Conservation (phyloP, 768 basidiomycete species). For the Pleurotus eryngii region DNA sequence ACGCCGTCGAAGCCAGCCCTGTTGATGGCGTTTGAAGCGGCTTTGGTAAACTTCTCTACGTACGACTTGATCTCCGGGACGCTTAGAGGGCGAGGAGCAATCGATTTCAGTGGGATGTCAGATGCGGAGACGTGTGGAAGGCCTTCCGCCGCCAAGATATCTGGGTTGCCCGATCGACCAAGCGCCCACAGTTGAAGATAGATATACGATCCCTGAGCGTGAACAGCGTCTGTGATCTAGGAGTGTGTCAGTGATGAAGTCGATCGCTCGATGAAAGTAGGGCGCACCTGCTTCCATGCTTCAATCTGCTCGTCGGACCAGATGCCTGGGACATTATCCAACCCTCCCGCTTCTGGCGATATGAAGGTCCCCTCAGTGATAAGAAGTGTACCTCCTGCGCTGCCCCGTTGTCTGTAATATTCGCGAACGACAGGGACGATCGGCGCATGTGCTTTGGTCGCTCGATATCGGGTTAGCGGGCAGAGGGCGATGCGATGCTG, state of each 20-base stretch:
- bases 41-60: conserved; percentile 33
- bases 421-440: conserved; percentile 28
- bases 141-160: conserved; percentile 33
- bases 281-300: conserved; percentile 50
- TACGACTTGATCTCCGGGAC: conserved; percentile 35
- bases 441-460: conserved; percentile 7
- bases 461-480: not conserved
- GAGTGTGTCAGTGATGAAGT: not conserved
- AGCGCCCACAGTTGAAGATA: conserved; percentile 58
- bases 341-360: conserved; percentile 45
- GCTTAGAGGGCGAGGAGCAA: conserved; percentile 27
- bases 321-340: conserved; percentile 52
- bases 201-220: conserved; percentile 44
- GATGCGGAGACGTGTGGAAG: conserved; percentile 32
- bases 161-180: conserved; percentile 37
- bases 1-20: conserved; percentile 55
- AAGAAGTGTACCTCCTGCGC: conserved; percentile 47
- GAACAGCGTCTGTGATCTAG: conserved; percentile 56
- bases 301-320: conserved; percentile 30
- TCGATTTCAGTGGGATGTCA: conserved; percentile 17
- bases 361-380: conserved; percentile 59
- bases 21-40: conserved; percentile 37
- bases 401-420: conserved; percentile 49
- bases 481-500: no score
- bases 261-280: not conserved